A percentile compares a stretch with the other conserved stretches of the same genome.
Conservation (phyloP, 2,329 filamentous ascomycete genomes). For the Alternaria solani region DNA sequence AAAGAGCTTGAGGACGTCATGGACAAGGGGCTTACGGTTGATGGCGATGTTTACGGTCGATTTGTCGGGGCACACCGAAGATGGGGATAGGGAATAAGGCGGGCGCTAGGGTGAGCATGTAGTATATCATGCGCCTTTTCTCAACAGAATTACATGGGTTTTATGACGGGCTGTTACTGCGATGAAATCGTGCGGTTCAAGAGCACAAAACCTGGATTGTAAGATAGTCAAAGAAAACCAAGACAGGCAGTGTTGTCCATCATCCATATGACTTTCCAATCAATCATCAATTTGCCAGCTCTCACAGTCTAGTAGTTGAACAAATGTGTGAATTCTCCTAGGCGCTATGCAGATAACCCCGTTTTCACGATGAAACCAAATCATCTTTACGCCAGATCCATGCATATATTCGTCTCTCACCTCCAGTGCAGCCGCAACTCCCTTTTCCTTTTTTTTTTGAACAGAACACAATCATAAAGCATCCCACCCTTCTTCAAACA, state of each 20-base stretch:
- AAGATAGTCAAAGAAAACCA: not conserved
- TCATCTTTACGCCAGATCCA: not conserved
- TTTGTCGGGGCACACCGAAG: not conserved
- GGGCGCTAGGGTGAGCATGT: not conserved
- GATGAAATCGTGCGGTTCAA: not conserved
- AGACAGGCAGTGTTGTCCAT: not conserved
- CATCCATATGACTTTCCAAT: not conserved
- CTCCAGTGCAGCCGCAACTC: no score
- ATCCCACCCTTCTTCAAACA: slow-evolving; percentile 51
- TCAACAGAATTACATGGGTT: not conserved
- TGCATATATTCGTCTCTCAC: not conserved
- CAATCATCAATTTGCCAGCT: not conserved
- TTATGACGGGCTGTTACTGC: not conserved
- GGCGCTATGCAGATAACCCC: not conserved
- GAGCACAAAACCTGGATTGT: not conserved
- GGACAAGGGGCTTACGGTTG: not conserved
- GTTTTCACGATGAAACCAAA: not conserved
- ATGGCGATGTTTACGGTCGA: not conserved
- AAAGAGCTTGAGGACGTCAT: not conserved
- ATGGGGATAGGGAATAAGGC: not conserved
- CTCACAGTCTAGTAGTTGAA: not conserved
- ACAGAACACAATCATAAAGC: slow-evolving; percentile 27
- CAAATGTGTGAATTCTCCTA: not conserved
- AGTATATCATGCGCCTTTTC: not conserved
- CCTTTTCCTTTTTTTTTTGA: not conserved